Conservation (phyloP, 2,329 filamentous ascomycete species). For the Aulographum hederae region DNA sequence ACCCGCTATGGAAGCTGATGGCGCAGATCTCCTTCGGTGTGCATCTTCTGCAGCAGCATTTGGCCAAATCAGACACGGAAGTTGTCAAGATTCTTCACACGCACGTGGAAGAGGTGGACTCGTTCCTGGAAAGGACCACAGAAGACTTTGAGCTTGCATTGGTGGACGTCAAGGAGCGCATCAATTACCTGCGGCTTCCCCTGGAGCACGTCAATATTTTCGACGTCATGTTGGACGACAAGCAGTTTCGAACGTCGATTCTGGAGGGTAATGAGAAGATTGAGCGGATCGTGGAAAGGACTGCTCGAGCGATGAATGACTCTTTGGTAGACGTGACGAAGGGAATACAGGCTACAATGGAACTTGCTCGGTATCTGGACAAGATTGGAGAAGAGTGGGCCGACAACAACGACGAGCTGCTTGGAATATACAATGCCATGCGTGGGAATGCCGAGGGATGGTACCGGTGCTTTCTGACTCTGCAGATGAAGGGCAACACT, state of each 20-base stretch:
- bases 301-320: constrained; percentile 56
- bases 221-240: constrained; percentile 73
- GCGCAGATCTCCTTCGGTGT: constrained; percentile 90
- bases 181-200: constrained; percentile 64
- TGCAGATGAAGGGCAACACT: constrained; percentile 54
- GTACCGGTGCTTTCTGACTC: constrained; percentile 59
- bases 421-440: constrained; percentile 75
- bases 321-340: constrained; percentile 62
- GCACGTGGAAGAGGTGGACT: constrained; percentile 87
- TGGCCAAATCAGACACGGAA: constrained; percentile 76
- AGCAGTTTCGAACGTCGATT: constrained; percentile 63
- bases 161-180: constrained; percentile 61
- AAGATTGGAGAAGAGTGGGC: constrained; percentile 44
- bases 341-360: constrained; percentile 56
- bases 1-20: constrained; percentile 77
- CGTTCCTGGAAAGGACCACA: constrained; percentile 68
- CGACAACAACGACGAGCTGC: constrained; percentile 39
- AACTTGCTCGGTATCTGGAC: constrained; percentile 59
- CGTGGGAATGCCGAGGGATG: constrained; percentile 83
- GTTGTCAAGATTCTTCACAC: constrained; percentile 78
- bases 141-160: constrained; percentile 70
- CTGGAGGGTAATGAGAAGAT: constrained; percentile 80
- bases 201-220: constrained; percentile 71
- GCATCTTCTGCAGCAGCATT: constrained; percentile 64
- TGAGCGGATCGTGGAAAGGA: constrained; percentile 72